These are phyloP conservation scores for Trichoderma brevicompactum DNA, from an alignment of 2,329 filamentous ascomycete genomes.

Conservation along the genomic window DNA sequence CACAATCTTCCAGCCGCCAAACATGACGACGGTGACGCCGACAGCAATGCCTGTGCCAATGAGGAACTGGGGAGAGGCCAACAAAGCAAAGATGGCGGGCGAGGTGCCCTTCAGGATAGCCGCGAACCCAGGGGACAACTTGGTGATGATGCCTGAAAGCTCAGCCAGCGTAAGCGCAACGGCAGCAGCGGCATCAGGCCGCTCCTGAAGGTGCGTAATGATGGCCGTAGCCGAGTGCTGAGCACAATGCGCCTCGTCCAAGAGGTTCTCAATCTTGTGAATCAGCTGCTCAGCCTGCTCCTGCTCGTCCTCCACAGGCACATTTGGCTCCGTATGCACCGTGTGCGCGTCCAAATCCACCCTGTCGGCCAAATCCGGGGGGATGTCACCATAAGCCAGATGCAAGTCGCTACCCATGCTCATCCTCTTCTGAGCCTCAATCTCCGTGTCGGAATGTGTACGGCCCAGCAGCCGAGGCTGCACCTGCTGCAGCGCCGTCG, in stretches of 20 bases:
- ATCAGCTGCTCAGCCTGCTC: conserved; percentile 64
- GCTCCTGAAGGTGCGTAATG: conserved; percentile 72
- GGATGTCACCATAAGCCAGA: conserved; percentile 84
- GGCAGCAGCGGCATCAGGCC: conserved; percentile 87
- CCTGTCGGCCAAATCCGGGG: conserved; percentile 64
- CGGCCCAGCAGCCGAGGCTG: conserved; percentile 39
- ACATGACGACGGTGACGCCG: conserved; percentile 92
- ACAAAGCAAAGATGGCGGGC: conserved; percentile 82
- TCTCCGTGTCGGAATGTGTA: conserved; percentile 46
- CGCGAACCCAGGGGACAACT: conserved; percentile 83
- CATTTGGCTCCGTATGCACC: conserved; percentile 49
- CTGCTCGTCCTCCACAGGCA: conserved; percentile 53
- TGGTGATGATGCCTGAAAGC: conserved; percentile 78
- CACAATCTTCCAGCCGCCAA: conserved; percentile 97
- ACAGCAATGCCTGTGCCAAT: conserved; percentile 89
- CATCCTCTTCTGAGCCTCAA: conserved; percentile 36
- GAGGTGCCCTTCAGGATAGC: conserved; percentile 76
- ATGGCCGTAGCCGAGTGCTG: conserved; percentile 83
- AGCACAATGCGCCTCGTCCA: conserved; percentile 87
- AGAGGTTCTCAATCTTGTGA: conserved; percentile 71
- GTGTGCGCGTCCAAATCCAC: conserved; percentile 50
- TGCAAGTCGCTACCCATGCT: conserved; percentile 78
- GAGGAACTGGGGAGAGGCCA: conserved; percentile 90
- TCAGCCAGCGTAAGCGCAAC: conserved; percentile 92
- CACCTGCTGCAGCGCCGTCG: conserved; percentile 32